Percentiles rank a stretch among this genome's conserved stretches.
Evolutionary conservation across 495 filamentous ascomycete species (phyloP).

Genomic region (Entonaema liquescens): DNA sequence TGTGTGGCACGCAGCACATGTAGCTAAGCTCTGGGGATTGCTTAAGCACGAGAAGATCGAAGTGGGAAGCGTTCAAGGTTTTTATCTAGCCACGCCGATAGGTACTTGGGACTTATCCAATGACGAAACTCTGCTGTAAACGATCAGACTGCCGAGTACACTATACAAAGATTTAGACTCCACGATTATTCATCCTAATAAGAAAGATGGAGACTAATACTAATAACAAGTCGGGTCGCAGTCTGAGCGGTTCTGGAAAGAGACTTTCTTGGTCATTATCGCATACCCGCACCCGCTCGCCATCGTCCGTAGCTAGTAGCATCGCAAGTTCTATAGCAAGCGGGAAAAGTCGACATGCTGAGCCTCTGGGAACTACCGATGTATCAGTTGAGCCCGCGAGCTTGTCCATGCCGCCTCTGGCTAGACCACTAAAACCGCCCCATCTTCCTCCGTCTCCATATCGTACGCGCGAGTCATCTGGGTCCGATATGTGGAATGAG

Average conservation of each 20-base stretch:
- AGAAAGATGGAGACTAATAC: slow-evolving; percentile 13
- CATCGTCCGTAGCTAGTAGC: slow-evolving; percentile 47
- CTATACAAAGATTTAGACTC: slow-evolving; percentile 14
- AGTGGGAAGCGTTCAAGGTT: slow-evolving; percentile 5
- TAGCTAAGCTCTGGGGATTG: slow-evolving; percentile 5
- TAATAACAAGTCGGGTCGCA: slow-evolving; percentile 25
- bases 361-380: slow-evolving; percentile 57
- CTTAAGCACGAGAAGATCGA: neutral
- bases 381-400: slow-evolving; percentile 63
- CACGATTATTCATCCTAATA: neutral
- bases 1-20: neutral
- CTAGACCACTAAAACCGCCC: slow-evolving; percentile 35
- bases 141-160: slow-evolving; percentile 11
- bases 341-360: slow-evolving; percentile 63
- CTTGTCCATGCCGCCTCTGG: slow-evolving; percentile 68
- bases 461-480: slow-evolving; percentile 45
- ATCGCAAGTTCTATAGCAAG: slow-evolving; percentile 48
- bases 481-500: slow-evolving; percentile 46
- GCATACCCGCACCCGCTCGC: slow-evolving; percentile 45
- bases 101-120: slow-evolving; percentile 27
- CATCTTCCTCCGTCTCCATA: slow-evolving; percentile 38
- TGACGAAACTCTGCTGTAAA: slow-evolving; percentile 23
- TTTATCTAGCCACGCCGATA: slow-evolving; percentile 6
- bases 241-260: slow-evolving; percentile 24
- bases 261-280: slow-evolving; percentile 41